Evolutionary conservation across 768 basidiomycete genomes (phyloP).

Genomic region (Termitomyces heimii): DNA sequence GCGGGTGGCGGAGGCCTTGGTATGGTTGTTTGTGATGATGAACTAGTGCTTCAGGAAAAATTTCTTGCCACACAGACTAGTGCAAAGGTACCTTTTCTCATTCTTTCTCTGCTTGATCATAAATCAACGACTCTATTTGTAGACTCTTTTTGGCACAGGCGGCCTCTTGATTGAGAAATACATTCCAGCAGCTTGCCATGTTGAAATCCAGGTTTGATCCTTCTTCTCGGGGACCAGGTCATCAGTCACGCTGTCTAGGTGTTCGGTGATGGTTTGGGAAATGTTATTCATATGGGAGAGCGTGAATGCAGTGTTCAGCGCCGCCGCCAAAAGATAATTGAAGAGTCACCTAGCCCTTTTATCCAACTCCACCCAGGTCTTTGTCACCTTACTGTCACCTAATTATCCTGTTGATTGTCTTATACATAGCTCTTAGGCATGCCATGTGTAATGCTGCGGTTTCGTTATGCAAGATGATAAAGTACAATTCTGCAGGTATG

Average conservation of each 20-base stretch:
- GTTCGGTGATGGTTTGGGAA: conserved; percentile 57
- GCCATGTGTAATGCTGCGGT: conserved; percentile 51
- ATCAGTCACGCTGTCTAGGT: conserved; percentile 32
- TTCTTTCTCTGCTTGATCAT: neutral
- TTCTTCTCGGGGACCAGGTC: neutral
- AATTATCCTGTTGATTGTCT: neutral
- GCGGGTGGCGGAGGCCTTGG: conserved; percentile 71
- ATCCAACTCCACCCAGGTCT: conserved; percentile 37
- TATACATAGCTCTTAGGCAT: conserved; percentile 31
- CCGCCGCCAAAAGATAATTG: conserved; percentile 68
- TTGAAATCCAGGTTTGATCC: conserved; percentile 52
- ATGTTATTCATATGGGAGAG: conserved; percentile 60
- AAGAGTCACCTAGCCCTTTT: conserved; percentile 64
- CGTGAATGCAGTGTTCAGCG: conserved; percentile 68
- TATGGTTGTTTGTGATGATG: conserved; percentile 44
- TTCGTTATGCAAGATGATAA: conserved; percentile 38
- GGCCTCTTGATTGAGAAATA: conserved; percentile 60
- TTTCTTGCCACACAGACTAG: conserved; percentile 33
- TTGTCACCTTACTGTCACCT: conserved; percentile 1
- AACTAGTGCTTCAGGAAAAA: conserved; percentile 27
- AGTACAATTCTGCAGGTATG: conserved; percentile 55
- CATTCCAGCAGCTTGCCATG: conserved; percentile 48
- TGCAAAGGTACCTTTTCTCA: conserved; percentile 30
- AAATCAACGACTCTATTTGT: neutral
- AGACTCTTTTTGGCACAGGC: conserved; percentile 38